phyloP scores from a whole-genome alignment of 148 eudicot species.

The Persicaria maculosa region DNA sequence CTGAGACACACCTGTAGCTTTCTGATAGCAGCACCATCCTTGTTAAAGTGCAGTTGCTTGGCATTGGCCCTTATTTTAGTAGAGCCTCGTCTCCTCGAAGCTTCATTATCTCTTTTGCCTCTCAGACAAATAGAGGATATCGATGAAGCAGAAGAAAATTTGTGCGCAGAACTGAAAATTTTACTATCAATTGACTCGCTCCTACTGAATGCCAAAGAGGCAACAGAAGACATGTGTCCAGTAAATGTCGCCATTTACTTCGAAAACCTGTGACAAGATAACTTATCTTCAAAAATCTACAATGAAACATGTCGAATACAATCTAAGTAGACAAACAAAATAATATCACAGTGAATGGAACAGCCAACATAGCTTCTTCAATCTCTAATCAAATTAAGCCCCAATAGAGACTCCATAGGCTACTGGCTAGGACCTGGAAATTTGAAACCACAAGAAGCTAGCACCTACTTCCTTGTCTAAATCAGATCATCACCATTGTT shows the following conservation, averaged over 20 bases:
- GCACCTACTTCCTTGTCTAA: too few species aligned
- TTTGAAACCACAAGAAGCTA: too few species aligned
- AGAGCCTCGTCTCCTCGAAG: slow-evolving; percentile 22
- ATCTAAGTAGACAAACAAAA: too few species aligned
- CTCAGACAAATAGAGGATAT: slow-evolving; percentile 27
- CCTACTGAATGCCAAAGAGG: slow-evolving; percentile 33
- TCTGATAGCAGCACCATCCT: slow-evolving; percentile 45
- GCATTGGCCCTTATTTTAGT: slow-evolving; percentile 28
- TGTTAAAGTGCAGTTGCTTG: slow-evolving; percentile 37
- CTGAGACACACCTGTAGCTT: slow-evolving; percentile 35
- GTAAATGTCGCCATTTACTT: slow-evolving; percentile 43
- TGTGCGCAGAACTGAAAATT: slow-evolving; percentile 18
- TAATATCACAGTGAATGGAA: too few species aligned
- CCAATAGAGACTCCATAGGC: too few species aligned
- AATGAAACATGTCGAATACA: not conserved
- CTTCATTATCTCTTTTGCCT: slow-evolving; percentile 17
- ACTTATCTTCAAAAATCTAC: not conserved
- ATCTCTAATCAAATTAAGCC: too few species aligned
- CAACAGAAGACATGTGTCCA: slow-evolving; percentile 39
- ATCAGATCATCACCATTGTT: too few species aligned
- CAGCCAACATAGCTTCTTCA: too few species aligned
- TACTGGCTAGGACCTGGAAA: too few species aligned
- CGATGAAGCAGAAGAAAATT: slow-evolving; percentile 30
- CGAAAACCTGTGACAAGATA: slow-evolving; percentile 9
- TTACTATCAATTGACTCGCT: slow-evolving; percentile 33